Percentiles rank a stretch among this genome's conserved stretches.
phyloP scores from a whole-genome alignment of 2,329 filamentous ascomycete genomes.

The Fusarium sp. region DNA sequence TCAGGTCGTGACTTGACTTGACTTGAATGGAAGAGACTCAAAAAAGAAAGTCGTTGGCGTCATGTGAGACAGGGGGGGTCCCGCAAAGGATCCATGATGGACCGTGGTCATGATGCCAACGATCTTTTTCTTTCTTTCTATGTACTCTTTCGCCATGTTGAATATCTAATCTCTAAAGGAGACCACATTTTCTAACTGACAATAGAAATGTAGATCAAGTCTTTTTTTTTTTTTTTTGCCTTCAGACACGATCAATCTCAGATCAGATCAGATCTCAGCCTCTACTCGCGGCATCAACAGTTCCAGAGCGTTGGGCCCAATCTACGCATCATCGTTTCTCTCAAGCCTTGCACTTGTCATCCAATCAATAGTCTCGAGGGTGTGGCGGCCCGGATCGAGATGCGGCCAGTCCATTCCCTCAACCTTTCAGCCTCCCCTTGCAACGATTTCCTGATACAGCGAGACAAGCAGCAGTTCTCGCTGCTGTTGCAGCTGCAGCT shows the following conservation, averaged over 20 bases:
- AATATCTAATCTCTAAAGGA: background rate
- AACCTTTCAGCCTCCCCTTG: background rate
- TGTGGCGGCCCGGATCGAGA: conserved; percentile 38
- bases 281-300: background rate
- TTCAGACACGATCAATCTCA: background rate
- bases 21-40: conserved; percentile 4
- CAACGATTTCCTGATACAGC: background rate
- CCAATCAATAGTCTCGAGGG: conserved; percentile 30
- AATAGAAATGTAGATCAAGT: background rate
- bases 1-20: background rate
- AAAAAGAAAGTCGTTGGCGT: conserved; percentile 33
- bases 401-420: conserved; percentile 9
- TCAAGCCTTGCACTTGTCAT: conserved; percentile 12
- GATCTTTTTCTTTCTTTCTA: background rate
- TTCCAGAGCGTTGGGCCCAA: conserved; percentile 14
- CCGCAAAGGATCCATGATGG: conserved; percentile 25
- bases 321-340: conserved; percentile 36
- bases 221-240: background rate
- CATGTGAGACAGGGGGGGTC: conserved; percentile 18
- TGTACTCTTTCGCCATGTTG: background rate
- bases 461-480: background rate
- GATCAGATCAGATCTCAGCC: background rate
- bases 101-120: conserved; percentile 2
- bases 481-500: background rate
- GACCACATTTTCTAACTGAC: background rate